Base-by-base conservation (phyloP, 768 basidiomycete species). In the Suillus alpinus region DNA sequence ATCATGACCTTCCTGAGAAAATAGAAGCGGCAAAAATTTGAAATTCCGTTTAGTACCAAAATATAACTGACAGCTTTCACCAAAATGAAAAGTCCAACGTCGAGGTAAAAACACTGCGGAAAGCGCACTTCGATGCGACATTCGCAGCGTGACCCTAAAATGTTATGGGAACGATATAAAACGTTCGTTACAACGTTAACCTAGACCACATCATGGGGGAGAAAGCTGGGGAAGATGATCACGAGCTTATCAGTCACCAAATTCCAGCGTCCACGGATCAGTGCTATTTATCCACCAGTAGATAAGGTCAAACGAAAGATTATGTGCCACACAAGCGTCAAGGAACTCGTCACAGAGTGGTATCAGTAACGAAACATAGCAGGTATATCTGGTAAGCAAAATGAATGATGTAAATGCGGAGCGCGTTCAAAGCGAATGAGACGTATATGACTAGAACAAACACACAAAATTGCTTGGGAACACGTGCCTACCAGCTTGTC, bases 401-500 rank as follows among this genome's bases (percentile, higher is more conserved):
- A 58, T 16, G 32, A 34, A 55, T 32, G 41, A 26, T 31, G 32
- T 57, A 49, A 32, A 31, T 56, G 49, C n/a, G 6, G 5, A 40
- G 12, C 29, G 51, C 6, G 31, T 5, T 50, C 9, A 53, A 51
- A 58, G 16, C 32, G 29, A 60, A 20, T 46, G 39, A 29, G 34
- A 60, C 12, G 34, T n/a, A 40, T 46, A 50, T 32, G 29, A 32
- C 72, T 67, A 91, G 77, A 93, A 91, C 71, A 93, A 71, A 69
- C 86, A 87, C 47, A 93, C 91, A 75, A 92, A 94, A 71, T 94
- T 94, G 74, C 91, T 93, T 58, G 91, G 92, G 83, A 94, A 94
- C 57, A 92, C 84, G 69, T 91, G 85, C 59, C 87, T 79, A 36
- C 91, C 91, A 16, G 80, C 78, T 64, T 87, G 82, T 64, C 91